These are phyloP conservation scores for Dactylellina cionopaga DNA, from an alignment of 2,329 filamentous ascomycete genomes.

Conservation along the genomic window DNA sequence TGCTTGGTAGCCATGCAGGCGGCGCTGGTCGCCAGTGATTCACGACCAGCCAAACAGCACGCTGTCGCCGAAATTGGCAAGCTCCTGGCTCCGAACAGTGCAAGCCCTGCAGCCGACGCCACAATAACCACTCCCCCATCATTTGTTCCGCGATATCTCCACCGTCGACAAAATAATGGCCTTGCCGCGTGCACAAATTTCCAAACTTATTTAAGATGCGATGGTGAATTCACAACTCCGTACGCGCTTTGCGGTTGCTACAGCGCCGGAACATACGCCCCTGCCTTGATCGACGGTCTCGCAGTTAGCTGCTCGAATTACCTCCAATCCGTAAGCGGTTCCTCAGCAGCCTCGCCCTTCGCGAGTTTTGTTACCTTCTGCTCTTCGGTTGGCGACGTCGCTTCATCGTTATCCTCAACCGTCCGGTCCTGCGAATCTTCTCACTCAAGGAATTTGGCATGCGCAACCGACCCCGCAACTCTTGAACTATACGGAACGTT, in stretches of 20 bases:
- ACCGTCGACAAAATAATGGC: constrained; percentile 18
- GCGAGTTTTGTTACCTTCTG: constrained; percentile 26
- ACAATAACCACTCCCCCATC: constrained; percentile 17
- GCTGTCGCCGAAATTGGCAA: constrained; percentile 6
- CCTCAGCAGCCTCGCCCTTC: constrained; percentile 11
- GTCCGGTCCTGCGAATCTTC: constrained; percentile 11
- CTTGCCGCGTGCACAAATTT: constrained; percentile 3
- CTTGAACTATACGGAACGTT: constrained; percentile 22
- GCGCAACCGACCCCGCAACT: constrained; percentile 1
- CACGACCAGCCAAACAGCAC: not conserved
- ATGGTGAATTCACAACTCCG: constrained; percentile 4
- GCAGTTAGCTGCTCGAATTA: constrained; percentile 14
- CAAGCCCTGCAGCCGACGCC: not conserved
- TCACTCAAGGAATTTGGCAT: constrained; percentile 4
- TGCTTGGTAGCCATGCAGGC: constrained; percentile 9
- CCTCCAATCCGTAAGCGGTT: constrained; percentile 5
- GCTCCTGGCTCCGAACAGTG: constrained; percentile 2
- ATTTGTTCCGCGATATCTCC: constrained; percentile 11
- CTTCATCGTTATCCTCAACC: not conserved
- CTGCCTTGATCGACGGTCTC: constrained; percentile 17
- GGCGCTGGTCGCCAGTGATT: constrained; percentile 1
- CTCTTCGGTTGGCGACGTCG: constrained; percentile 16
- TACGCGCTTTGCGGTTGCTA: constrained; percentile 35
- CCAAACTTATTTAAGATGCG: constrained; percentile 10
- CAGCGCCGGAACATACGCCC: constrained; percentile 24